Evolutionary conservation across 2,329 filamentous ascomycete genomes (phyloP), one percentile per base, ranked within the genome.

Genomic region (Coniochaeta sp.): DNA sequence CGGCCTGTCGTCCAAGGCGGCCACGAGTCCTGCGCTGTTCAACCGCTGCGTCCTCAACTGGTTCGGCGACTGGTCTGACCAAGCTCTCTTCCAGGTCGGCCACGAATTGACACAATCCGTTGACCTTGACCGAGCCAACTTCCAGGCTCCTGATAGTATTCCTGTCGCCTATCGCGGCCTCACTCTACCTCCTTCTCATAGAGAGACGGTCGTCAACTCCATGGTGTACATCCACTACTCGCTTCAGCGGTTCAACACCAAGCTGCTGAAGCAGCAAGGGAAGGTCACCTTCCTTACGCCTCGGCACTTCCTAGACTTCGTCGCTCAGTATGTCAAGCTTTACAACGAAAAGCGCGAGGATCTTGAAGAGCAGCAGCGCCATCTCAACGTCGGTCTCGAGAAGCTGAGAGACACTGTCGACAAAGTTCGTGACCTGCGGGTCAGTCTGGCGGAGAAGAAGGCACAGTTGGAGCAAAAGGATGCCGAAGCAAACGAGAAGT

Each of bases 181-280:
- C 51, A 79, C 72, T 54, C 76, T 97, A 51, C 95, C 94, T 20
- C 89, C 92, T 8, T 88, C 87, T 51, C 92, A 99, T 67, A 85
- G 94, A 56, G 91, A 96, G 67, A 83, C 91, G 3, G 85, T 99
- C 46, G 82, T 99, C 68, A 99, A 99, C 67, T 88, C 91, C 0
- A 99, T 99, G 94, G 95, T 99, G 3, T 95, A 96, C 64, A 92
- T 99, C 18, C 94, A 99, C 65, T 91, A 97, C 71, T 99, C 94
- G 2, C 74, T 99, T 48, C 89, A 92, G 56, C 80, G 82, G 49
- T 95, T 96, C 78, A 99, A 99, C 65, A 76, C 81, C 59, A 91
- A 90, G 62, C 76, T 99, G 22, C 81, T 87, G 56, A 94, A 90
- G 67, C 94, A 97, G 66, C 94, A 97, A 71, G 91, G 89, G 68